A percentile compares a stretch with the other conserved stretches of the same genome.
These are phyloP conservation scores for Atractiella rhizophila DNA, from an alignment of 768 basidiomycete genomes.

Conservation along the genomic window DNA sequence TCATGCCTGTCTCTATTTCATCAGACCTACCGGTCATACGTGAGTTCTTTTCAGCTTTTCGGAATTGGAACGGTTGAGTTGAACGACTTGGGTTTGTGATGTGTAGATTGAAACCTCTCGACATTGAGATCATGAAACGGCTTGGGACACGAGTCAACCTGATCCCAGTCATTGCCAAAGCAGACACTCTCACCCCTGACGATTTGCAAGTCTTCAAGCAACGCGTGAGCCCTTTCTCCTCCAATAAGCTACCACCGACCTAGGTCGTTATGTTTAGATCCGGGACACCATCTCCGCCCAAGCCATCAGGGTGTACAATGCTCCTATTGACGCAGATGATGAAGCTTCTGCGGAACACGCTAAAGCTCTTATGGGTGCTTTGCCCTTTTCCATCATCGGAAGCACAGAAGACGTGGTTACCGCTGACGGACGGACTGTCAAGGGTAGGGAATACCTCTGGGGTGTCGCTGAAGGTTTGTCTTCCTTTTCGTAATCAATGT, in stretches of 20 bases:
- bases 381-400: constrained; percentile 97
- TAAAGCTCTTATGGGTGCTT: constrained; percentile 54
- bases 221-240: constrained; percentile 32
- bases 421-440: constrained; percentile 68
- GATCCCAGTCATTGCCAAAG: constrained; percentile 91
- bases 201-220: constrained; percentile 81
- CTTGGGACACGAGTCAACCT: constrained; percentile 93
- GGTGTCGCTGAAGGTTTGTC: constrained; percentile 87
- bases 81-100: neutral
- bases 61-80: neutral
- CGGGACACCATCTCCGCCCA: constrained; percentile 75
- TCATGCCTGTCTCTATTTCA: constrained; percentile 91
- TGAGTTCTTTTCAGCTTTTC: constrained; percentile 25
- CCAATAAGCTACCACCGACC: neutral
- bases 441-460: constrained; percentile 96
- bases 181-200: constrained; percentile 84
- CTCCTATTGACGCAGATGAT: constrained; percentile 69
- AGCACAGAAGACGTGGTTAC: constrained; percentile 85
- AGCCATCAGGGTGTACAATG: constrained; percentile 80
- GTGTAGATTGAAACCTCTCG: constrained; percentile 67
- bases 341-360: constrained; percentile 71
- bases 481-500: neutral
- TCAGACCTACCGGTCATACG: constrained; percentile 89
- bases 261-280: constrained; percentile 28
- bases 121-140: constrained; percentile 99